A percentile compares a stretch with the other conserved stretches of the same genome.
Conservation (phyloP, 768 basidiomycete species). For the Gelatoporia subvermispora region DNA sequence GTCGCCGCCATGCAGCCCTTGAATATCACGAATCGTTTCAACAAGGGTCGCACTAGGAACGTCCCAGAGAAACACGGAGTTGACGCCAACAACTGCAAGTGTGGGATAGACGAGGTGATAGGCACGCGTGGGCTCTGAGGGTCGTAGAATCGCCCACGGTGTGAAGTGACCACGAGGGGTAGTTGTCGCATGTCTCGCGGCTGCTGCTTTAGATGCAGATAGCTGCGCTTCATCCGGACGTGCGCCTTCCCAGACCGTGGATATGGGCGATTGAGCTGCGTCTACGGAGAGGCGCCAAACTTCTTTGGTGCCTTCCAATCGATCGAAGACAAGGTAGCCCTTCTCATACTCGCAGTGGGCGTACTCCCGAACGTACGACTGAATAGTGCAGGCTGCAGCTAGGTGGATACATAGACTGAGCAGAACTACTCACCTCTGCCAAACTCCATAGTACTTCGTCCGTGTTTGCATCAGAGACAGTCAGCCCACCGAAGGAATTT, state of each 20-base stretch:
- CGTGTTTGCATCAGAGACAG: slow-evolving; percentile 49
- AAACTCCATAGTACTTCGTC: slow-evolving; percentile 60
- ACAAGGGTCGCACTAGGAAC: slow-evolving; percentile 45
- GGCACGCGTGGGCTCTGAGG: slow-evolving; percentile 42
- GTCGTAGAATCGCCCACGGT: slow-evolving; percentile 54
- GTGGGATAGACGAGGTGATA: slow-evolving; percentile 68
- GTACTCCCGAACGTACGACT: slow-evolving; percentile 47
- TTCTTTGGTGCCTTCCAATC: slow-evolving; percentile 52
- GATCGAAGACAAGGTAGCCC: slow-evolving; percentile 71
- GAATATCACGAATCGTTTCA: slow-evolving; percentile 42
- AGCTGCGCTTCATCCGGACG: slow-evolving; percentile 23
- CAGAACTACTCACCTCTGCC: slow-evolving; percentile 36
- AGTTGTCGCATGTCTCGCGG: slow-evolving; percentile 9
- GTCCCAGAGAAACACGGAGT: slow-evolving; percentile 57
- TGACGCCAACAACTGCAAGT: slow-evolving; percentile 44
- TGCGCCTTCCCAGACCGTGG: neutral
- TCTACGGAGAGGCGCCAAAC: slow-evolving; percentile 56
- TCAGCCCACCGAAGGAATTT: slow-evolving; percentile 46
- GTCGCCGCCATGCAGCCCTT: slow-evolving; percentile 12
- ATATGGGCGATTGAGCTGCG: slow-evolving; percentile 1
- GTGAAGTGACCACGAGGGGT: slow-evolving; percentile 46
- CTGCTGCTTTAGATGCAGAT: slow-evolving; percentile 19
- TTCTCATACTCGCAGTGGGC: slow-evolving; percentile 73
- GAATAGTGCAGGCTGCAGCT: neutral
- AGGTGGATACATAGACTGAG: neutral